Base-by-base conservation (phyloP, 2,329 filamentous ascomycete genomes). In the Monilinia aucupariae region DNA sequence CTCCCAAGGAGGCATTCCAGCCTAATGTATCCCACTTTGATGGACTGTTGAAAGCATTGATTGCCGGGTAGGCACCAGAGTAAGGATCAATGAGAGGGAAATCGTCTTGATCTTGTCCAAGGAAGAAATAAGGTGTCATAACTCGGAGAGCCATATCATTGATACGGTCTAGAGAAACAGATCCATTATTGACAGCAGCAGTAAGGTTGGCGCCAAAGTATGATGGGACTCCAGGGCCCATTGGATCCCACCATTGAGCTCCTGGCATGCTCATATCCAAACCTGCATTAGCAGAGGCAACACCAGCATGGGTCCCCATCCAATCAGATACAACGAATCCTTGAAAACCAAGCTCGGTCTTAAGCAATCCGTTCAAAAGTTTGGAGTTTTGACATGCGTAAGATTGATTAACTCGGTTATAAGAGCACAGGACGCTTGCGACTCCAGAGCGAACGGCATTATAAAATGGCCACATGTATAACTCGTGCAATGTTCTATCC, bases 381-480 rank as follows among this genome's bases (percentile, higher is more conserved):
- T 81, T 75, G 56, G 76, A 77, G 69, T 80, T 82, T 67, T 81
- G 76, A 70, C 81, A 83, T 5, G 77, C 75, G 67, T 79, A 82
- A 0, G 77, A 78, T 39, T 78, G 77, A 68, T 82, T 82, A 61
- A 82, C 68, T 62, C 76, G 65, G 68, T 78, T 76, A 66, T 78
- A 79, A 0, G 87, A 85, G 74, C 85, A 85, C 85, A 87, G 96
- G 56, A 92, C 82, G 7, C 84, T 84, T 0, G 84, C 89, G 0
- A 92, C 90, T n/a, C 90, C 90, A 4, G 88, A 89, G 62, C 82
- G 83, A 22, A 96, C 80, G 20, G 86, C 88, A 68, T 96, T 89
- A 7, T 85, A 87, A 74, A 96, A 96, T 0, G 91, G 91, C 91
- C 91, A 96, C 0, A 87, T 80, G 71, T 96, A 96, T 0, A 96